These are phyloP conservation scores for Stromatinia cepivora DNA, from an alignment of 2,329 filamentous ascomycete genomes.

Conservation along the genomic window DNA sequence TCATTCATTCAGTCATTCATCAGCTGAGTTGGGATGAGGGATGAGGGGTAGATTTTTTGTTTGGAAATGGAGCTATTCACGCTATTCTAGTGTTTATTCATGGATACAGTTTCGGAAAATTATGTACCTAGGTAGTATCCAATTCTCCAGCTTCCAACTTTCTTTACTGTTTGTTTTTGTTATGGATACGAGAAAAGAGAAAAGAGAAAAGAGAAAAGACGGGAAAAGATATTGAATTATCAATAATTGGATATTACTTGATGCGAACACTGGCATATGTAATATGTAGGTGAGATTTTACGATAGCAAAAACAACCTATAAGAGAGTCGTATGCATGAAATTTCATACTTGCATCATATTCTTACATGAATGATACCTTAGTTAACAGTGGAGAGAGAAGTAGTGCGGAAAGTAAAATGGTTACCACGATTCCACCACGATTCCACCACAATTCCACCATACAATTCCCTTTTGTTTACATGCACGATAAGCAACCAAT, in stretches of 20 bases:
- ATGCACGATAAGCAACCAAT: neutral
- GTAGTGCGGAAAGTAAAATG: neutral
- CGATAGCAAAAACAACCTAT: conserved; percentile 1
- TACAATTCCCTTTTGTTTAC: neutral
- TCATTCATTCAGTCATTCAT: conserved; percentile 1
- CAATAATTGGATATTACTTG: neutral
- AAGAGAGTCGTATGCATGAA: neutral
- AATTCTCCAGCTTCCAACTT: neutral
- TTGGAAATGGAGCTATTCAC: neutral
- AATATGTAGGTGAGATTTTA: conserved; percentile 6
- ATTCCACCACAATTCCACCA: too few species aligned
- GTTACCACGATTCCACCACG: too few species aligned
- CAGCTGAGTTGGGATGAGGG: conserved; percentile 21
- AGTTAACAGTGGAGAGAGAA: neutral
- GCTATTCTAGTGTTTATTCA: neutral
- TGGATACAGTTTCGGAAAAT: conserved; percentile 5
- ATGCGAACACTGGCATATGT: neutral
- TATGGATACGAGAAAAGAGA: neutral
- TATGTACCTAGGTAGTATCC: neutral
- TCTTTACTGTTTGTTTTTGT: neutral
- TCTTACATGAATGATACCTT: conserved; percentile 3
- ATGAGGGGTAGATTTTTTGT: neutral
- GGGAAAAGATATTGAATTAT: neutral
- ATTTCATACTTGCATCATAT: conserved; percentile 6
- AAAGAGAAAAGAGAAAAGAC: neutral